Evolutionary conservation across 140 eudicot species (phyloP).

Genomic region (Senecio squalidus): DNA sequence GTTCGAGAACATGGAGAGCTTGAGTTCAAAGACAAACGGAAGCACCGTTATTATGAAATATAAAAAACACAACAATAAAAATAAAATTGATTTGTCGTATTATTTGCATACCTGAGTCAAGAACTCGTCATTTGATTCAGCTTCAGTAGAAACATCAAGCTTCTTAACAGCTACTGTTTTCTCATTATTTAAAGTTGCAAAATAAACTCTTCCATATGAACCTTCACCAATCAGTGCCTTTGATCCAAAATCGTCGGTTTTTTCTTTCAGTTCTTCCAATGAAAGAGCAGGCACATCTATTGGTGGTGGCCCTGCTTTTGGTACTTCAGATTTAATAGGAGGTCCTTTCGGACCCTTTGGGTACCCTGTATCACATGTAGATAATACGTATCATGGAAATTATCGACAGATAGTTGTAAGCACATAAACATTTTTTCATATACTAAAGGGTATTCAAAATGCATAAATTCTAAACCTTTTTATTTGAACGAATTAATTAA

Average conservation of each 20-base stretch:
- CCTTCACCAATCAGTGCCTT: conserved; percentile 77
- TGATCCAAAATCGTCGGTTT: conserved; percentile 74
- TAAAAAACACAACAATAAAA: not conserved
- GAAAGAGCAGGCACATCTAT: conserved; percentile 62
- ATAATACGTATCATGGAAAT: not conserved
- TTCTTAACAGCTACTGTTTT: conserved; percentile 70
- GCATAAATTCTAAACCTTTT: not conserved
- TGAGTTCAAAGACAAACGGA: not conserved
- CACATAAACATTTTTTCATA: too few relatives aligned
- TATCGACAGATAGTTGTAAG: not conserved
- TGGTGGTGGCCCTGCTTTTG: conserved; percentile 47
- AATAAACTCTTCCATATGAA: conserved; percentile 69
- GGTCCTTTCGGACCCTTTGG: conserved; percentile 40
- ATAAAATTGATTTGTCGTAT: not conserved
- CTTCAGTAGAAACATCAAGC: conserved; percentile 67
- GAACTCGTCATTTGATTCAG: conserved; percentile 61
- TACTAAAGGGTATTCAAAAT: not conserved
- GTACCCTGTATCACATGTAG: conserved; percentile 23
- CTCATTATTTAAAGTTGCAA: conserved; percentile 50
- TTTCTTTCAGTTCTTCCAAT: conserved; percentile 68
- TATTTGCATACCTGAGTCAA: conserved; percentile 42
- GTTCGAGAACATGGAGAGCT: conserved; percentile 58
- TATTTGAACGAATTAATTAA: not conserved
- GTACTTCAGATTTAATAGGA: conserved; percentile 50
- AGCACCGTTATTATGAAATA: not conserved